A percentile compares a stretch with the other conserved stretches of the same genome.
These are phyloP conservation scores for Saccharomyces mikatae DNA, from an alignment of 805 yeast genomes.

Conservation along the genomic window DNA sequence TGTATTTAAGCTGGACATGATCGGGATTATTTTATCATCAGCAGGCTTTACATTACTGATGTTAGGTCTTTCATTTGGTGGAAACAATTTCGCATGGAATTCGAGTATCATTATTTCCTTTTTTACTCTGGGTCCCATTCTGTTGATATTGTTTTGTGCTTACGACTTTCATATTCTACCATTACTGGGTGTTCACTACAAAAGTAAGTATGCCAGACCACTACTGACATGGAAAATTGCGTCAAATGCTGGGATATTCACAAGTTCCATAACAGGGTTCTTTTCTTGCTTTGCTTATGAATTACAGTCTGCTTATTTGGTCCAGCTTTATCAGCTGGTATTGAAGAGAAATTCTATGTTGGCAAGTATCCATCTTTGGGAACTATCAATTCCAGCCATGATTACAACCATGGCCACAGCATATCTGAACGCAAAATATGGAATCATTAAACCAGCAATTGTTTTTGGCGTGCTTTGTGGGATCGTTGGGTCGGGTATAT, in stretches of 20 bases:
- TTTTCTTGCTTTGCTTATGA: constrained; percentile 16
- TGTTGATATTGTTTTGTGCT: constrained; percentile 37
- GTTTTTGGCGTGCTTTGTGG: constrained; percentile 28
- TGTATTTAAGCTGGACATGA: constrained; percentile 16
- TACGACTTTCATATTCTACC: constrained; percentile 34
- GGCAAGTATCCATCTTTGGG: constrained; percentile 20
- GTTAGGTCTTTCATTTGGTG: constrained; percentile 37
- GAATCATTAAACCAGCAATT: constrained; percentile 32
- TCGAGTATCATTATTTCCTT: constrained; percentile 36
- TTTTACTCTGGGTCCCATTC: constrained; percentile 37
- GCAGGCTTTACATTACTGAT: constrained; percentile 18
- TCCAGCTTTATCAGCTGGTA: constrained; percentile 23
- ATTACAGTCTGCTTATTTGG: constrained; percentile 18
- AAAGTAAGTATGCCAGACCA: constrained; percentile 8
- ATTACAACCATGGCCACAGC: constrained; percentile 23
- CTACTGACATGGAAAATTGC: constrained; percentile 14
- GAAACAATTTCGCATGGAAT: constrained; percentile 49
- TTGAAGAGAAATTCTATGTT: constrained; percentile 17
- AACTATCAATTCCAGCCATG: constrained; percentile 16
- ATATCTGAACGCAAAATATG: constrained; percentile 27
- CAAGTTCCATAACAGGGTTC: constrained; percentile 13
- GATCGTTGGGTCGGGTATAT: constrained; percentile 31
- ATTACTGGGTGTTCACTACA: constrained; percentile 4
- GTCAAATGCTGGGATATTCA: constrained; percentile 10
- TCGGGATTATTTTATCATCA: constrained; percentile 16